Conservation (phyloP, 2,329 filamentous ascomycete genomes). For the Ceratocystis cacaofunesta region DNA sequence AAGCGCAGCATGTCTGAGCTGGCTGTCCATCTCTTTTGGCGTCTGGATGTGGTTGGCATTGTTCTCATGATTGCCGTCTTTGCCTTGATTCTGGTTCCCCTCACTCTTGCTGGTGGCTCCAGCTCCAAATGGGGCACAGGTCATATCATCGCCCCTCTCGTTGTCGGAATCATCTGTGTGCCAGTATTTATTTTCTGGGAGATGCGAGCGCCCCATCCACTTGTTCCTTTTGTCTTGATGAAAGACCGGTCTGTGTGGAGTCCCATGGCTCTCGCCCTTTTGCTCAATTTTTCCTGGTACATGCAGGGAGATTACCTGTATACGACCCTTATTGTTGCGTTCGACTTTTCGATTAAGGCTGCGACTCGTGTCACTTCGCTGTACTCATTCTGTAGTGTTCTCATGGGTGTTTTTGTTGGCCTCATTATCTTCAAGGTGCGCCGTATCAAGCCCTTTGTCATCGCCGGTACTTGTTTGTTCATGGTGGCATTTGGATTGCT, state of each 20-base stretch:
- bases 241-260: constrained; percentile 51
- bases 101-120: constrained; percentile 33
- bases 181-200: constrained; percentile 38
- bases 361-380: constrained; percentile 46
- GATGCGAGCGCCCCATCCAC: constrained; percentile 34
- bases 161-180: constrained; percentile 32
- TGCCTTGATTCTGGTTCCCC: constrained; percentile 31
- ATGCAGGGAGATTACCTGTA: constrained; percentile 51
- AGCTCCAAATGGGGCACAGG: constrained; percentile 26
- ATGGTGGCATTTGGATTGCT: constrained; percentile 51
- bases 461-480: constrained; percentile 44
- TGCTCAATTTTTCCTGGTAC: constrained; percentile 45
- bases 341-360: constrained; percentile 40
- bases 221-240: constrained; percentile 45
- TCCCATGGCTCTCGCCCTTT: constrained; percentile 41
- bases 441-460: constrained; percentile 48
- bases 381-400: constrained; percentile 42
- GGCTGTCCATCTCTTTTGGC: constrained; percentile 30
- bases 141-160: constrained; percentile 31
- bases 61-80: constrained; percentile 33
- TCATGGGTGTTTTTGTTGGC: constrained; percentile 42
- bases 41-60: constrained; percentile 32
- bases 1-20: constrained; percentile 18
- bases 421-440: constrained; percentile 42
- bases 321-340: constrained; percentile 46